Evolutionary conservation across 2,329 filamentous ascomycete species (phyloP).

Genomic region (Arthrobotrys conoides): DNA sequence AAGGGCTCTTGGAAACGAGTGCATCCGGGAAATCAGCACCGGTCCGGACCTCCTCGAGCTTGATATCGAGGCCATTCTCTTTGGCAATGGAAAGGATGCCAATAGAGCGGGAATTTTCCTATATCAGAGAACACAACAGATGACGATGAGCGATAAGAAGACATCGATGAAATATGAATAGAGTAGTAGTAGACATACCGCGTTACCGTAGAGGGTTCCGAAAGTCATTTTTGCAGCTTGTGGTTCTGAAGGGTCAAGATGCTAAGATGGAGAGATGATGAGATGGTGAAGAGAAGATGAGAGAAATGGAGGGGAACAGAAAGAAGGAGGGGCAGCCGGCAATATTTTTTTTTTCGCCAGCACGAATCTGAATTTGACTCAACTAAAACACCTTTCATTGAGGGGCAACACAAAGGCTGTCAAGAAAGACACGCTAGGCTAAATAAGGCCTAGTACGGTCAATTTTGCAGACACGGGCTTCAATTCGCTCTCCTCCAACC

Average conservation of each 20-base stretch:
- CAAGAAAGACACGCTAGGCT: constrained; percentile 27
- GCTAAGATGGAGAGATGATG: constrained; percentile 45
- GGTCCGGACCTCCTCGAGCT: constrained; percentile 81
- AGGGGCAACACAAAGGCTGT: constrained; percentile 45
- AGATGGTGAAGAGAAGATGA: constrained; percentile 35
- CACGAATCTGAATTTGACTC: constrained; percentile 44
- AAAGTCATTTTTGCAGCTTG: constrained; percentile 82
- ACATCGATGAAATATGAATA: constrained; percentile 60
- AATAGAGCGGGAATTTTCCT: constrained; percentile 92
- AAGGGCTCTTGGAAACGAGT: constrained; percentile 81
- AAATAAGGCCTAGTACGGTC: constrained; percentile 26
- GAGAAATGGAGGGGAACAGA: constrained; percentile 44
- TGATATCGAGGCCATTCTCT: constrained; percentile 94
- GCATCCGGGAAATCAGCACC: constrained; percentile 69
- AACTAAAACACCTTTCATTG: constrained; percentile 40
- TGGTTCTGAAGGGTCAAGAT: constrained; percentile 45
- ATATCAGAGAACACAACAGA: constrained; percentile 59
- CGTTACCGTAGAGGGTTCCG: constrained; percentile 94
- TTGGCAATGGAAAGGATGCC: constrained; percentile 94
- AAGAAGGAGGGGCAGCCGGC: constrained; percentile 60
- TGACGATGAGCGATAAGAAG: constrained; percentile 52
- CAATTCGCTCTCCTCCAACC: constrained; percentile 43
- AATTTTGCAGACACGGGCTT: constrained; percentile 49
- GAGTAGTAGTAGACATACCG: constrained; percentile 74
- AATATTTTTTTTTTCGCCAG: constrained; percentile 56